phyloP scores from a whole-genome alignment of 192 early-diverging fungal species.

The Backusella sp. region DNA sequence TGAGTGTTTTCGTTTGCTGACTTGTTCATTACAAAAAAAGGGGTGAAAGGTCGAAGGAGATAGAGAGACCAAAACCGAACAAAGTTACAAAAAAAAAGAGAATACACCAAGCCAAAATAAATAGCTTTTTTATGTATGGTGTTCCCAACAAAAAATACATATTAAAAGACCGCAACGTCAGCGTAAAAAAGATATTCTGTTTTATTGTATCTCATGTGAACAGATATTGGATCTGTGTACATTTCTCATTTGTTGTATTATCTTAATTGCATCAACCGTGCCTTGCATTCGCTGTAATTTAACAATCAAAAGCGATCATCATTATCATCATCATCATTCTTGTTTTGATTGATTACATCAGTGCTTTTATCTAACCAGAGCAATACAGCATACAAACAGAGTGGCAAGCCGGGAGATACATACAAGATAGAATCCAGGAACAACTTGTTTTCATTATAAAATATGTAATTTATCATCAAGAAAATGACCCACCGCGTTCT shows the following conservation, averaged over 20 bases:
- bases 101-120: not conserved
- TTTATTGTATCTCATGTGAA: constrained; percentile 27
- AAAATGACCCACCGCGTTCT: not conserved
- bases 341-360: not conserved
- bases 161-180: not conserved
- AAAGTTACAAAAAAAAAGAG: constrained; percentile 1
- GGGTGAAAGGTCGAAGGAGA: not conserved
- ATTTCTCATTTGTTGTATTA: not conserved
- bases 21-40: not conserved
- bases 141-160: not conserved
- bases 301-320: not conserved
- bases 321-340: not conserved
- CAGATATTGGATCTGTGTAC: not conserved
- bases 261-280: not conserved
- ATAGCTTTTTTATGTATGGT: not conserved
- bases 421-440: not conserved
- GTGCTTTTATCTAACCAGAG: too few relatives aligned
- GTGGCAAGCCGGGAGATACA: not conserved
- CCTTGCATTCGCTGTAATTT: not conserved
- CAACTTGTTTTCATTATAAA: not conserved
- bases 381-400: too few relatives aligned
- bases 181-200: too few relatives aligned
- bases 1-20: not conserved
- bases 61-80: not conserved
- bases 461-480: not conserved